Evolutionary conservation across 306 rosid species (phyloP), one percentile per base, ranked within the genome.

Genomic region (Lathyrus tuberosus): DNA sequence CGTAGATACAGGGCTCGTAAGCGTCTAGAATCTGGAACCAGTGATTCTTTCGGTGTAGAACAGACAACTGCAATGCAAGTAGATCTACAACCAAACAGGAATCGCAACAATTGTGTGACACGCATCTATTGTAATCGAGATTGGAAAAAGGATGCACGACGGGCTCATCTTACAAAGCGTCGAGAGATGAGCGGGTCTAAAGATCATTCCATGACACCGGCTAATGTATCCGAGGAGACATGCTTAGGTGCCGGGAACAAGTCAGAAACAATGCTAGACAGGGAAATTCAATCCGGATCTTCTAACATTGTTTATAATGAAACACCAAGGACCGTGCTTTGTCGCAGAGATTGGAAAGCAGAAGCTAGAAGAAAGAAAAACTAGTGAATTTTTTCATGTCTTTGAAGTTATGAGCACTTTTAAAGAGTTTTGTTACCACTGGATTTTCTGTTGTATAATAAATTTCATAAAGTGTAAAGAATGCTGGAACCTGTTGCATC

Each of bases 101-200:
- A 67, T 35, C 57, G 46, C 74, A 65, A 73, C 90, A 80, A 71
- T 68, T 70, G 67, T 38, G 17, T 57, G 70, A 56, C 78, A 28
- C 90, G 86, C 4, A 62, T 79, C 64, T 78, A 82, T 65, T 86
- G 94, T 51, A 84, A 71, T 20, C 76, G 95, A 56, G 82, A 94
- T 71, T 94, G 97, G 97, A 94, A 90, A 81, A 90, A 85, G 74
- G 98, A 94, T 60, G 98, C 98, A 30, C 80, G 97, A 52, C 78
- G 28, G 44, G 92, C 84, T 48, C 86, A 86, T 72, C 8, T 77
- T 65, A 53, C 14, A 2, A 79, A 58, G 65, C 81, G 26, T 54
- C 76, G 80, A 69, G 80, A 85, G 71, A 79, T 44, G 69, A 70
- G 69, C 65, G 82, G 77, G 26, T 66, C 76, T 62, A 71, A 57